Evolutionary conservation across 495 filamentous ascomycete species (phyloP), one percentile per base, ranked within the genome.

Genomic region (Penicillium alfredii): DNA sequence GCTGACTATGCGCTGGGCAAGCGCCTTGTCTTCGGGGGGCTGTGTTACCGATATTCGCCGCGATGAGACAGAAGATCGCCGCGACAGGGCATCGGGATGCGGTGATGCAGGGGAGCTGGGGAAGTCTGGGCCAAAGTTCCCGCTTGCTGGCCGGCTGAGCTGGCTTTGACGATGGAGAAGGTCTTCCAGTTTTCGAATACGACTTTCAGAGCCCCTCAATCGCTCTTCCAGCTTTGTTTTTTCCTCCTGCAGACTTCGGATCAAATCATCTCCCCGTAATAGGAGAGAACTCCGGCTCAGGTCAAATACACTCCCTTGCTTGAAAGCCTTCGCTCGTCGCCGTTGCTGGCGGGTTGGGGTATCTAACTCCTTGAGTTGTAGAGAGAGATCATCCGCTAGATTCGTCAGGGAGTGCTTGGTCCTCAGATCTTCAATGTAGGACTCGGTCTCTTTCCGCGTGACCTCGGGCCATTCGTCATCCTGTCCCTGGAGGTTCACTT

Each of bases 271-370:
- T 12, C 81, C 84, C 22, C 83, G 76, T 6, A 90, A 71, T 21
- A 94, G 58, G 14, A 96, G 69, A 7, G 88, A 89, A 38, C 82
- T 88, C 40, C 78, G 78, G 21, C 87, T 84, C 38, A 68, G 26
- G 49, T 97, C 92, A 47, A 96, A 88, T 8, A 99, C 73, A 49
- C 89, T 96, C 25, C 92, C 93, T 47, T 88, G 86, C 51, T 95
- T 97, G 72, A 99, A 97, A 0, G 86, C 87, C 50, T 88, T 93
- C 24, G 86, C 78, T 32, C 84, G 74, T 55, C 84, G 86, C 29
- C 77, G 73, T 49, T 80, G 76, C 52, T 86, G 84, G 44, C 79
- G 81, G 4, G 83, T 88, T 1, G 89, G 88, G 27, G 56, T 51
- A 46, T 76, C 76, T 17, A 89, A 45, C 17, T 69, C 69, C 32